Base-by-base conservation (phyloP, 2,329 filamentous ascomycete genomes). In the Ceratocystis variospora region DNA sequence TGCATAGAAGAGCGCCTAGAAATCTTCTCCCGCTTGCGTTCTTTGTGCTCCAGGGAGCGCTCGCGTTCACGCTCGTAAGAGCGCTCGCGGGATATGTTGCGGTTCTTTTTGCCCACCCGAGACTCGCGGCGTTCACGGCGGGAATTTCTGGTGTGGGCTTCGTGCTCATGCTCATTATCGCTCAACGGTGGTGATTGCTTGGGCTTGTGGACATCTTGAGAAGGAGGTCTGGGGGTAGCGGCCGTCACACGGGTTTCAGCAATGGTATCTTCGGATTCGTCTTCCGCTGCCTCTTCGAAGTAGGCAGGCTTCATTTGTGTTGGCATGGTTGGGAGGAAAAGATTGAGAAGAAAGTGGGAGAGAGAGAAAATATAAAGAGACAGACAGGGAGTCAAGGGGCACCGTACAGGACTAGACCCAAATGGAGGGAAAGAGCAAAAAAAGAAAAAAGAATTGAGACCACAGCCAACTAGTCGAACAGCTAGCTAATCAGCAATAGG, bases 251-350 rank as follows among this genome's bases (percentile, higher is more conserved):
- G 65, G 63, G 67, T 68, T 25, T 64, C 66, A 48, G 63, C 61
- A n/a, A 63, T 57, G 37, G 65, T 59, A 6, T 48, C 44, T 31
- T 67, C 68, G 10, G 67, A 66, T 17, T 68, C 62, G 41, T 69
- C 67, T 63, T 69, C 67, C 8, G 48, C 68, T 19, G 48, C 68
- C 25, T 68, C 67, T 55, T 69, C 68, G 19, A 67, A 57, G 37
- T 69, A 69, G 41, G 67, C 67, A 12, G 67, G 66, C 28, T 63
- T 31, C 61, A 67, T 67, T 62, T 48, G 37, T 48, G 22, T 44
- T 28, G 67, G 17, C 68, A 69, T 69, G 19, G 31, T 37, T 6
- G 48, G 37, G 50, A 45, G 5, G 25, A 22, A 53, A 41, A 7
- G 33, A 33, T 22, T 37, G 19, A 19, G 57, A 44, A 46, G 19